Base-by-base conservation (phyloP, 2,329 filamentous ascomycete species). In the Nannizziopsis barbatae region DNA sequence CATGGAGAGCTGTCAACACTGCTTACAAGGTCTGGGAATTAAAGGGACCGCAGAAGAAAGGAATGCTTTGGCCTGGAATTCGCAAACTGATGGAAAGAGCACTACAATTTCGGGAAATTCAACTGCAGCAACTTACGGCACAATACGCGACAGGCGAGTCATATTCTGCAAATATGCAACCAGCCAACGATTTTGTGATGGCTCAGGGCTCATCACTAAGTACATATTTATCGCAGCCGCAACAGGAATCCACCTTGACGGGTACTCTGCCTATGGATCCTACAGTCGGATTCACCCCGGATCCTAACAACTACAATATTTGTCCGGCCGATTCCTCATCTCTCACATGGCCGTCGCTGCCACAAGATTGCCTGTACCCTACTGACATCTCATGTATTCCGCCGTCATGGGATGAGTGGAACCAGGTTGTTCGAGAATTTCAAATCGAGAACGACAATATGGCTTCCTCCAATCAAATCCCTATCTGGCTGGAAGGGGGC, bases 11-110 rank as follows among this genome's bases (percentile, higher is more conserved):
- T 1, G 69, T 81, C 12, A 74, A 77, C 43, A 58, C 58, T 1
- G 58, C 71, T 1, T 72, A 70, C 47, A 53, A 62, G 5, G 60
- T 63, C 14, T 68, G 64, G 63, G 58, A 64, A 40, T 48, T 51
- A 2, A 58, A 61, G 11, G 56, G 55, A 12, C 62, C 65, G 18
- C 63, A 64, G n/a, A 72, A 70, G 47, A 72, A 71, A 45, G 74
- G 76, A 2, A 75, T 77, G 65, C 63, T 83, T 0, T 84, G 81
- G 80, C 74, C 75, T 38, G 80, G 80, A 0, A 65, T 84, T 41
- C 67, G 72, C 20, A 79, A 76, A 53, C 65, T 84, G 1, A 75
- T 83, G 64, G 70, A 70, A 11, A 78, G 77, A 57, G 80, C 80
- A 10, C 66, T 68, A 39, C 69, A 70, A 10, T 74, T 73, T 38